phyloP scores from a whole-genome alignment of 371 early-diverging fungal species.

The Smittium mucronatum region DNA sequence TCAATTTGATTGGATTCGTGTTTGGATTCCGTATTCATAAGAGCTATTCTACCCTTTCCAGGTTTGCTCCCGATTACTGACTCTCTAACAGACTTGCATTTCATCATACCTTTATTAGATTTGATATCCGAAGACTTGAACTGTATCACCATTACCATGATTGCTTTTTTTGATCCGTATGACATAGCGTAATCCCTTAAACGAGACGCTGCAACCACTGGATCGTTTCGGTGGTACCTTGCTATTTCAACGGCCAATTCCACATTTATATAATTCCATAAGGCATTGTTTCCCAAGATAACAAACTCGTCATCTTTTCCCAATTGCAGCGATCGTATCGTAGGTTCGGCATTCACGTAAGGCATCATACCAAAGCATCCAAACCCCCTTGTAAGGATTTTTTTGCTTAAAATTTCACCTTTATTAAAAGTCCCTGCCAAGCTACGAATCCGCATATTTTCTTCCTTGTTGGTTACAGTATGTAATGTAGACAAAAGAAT shows the following conservation, averaged over 20 bases:
- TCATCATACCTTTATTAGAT: neutral
- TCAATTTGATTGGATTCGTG: neutral
- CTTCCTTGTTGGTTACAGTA: conserved; percentile 51
- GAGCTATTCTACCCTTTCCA: neutral
- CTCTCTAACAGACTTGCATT: conserved; percentile 5
- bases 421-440: conserved; percentile 63
- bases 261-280: conserved; percentile 74
- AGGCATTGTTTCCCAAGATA: conserved; percentile 66
- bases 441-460: conserved; percentile 65
- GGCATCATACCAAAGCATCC: conserved; percentile 75
- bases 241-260: conserved; percentile 77
- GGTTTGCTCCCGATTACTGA: neutral
- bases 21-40: neutral
- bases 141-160: conserved; percentile 76
- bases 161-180: conserved; percentile 61
- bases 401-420: conserved; percentile 25
- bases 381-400: conserved; percentile 33
- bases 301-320: conserved; percentile 80
- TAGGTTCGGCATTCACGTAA: conserved; percentile 76
- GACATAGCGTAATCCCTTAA: conserved; percentile 78
- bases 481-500: conserved; percentile 62
- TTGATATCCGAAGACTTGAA: conserved; percentile 57
- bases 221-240: conserved; percentile 50
- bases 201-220: conserved; percentile 67
- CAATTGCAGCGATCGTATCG: conserved; percentile 52